A percentile compares a stretch with the other conserved stretches of the same genome.
Evolutionary conservation across 2,329 filamentous ascomycete genomes (phyloP).

Genomic region (Botrytis byssoidea): DNA sequence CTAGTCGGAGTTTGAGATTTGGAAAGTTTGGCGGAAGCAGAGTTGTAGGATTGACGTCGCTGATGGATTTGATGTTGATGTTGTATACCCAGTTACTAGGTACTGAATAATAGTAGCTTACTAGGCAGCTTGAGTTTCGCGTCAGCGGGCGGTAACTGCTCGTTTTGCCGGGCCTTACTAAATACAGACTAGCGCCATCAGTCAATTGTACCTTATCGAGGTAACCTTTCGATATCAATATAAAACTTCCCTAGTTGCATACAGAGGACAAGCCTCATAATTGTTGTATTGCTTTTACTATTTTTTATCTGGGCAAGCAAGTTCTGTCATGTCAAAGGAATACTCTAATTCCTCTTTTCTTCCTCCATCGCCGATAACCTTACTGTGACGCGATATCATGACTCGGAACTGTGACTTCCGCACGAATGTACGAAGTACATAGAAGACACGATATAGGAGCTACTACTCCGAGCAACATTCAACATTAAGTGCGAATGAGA

Average conservation of each 20-base stretch:
- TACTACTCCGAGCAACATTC: neutral
- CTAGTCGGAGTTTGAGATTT: neutral
- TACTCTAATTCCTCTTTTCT: neutral
- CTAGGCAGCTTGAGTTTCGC: constrained; percentile 34
- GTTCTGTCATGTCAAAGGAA: neutral
- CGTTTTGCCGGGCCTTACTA: neutral
- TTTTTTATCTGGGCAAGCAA: too few relatives aligned
- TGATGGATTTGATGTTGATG: constrained; percentile 33
- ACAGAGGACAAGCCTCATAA: neutral
- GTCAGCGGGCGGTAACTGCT: constrained; percentile 23
- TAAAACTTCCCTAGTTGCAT: neutral
- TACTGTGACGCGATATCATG: neutral
- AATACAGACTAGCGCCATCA: neutral
- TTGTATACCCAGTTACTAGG: constrained; percentile 5
- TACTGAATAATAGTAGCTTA: constrained; percentile 26
- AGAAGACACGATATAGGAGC: neutral
- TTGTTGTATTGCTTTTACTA: neutral
- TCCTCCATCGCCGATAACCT: neutral
- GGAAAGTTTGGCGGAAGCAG: neutral
- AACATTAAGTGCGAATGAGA: neutral
- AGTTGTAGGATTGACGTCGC: neutral
- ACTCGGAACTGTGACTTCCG: neutral
- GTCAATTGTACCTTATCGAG: neutral
- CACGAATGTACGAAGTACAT: neutral
- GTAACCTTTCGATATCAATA: neutral